These are phyloP conservation scores for Parasarocladium wereldwijsianum DNA, from an alignment of 2,329 filamentous ascomycete species.

Conservation along the genomic window DNA sequence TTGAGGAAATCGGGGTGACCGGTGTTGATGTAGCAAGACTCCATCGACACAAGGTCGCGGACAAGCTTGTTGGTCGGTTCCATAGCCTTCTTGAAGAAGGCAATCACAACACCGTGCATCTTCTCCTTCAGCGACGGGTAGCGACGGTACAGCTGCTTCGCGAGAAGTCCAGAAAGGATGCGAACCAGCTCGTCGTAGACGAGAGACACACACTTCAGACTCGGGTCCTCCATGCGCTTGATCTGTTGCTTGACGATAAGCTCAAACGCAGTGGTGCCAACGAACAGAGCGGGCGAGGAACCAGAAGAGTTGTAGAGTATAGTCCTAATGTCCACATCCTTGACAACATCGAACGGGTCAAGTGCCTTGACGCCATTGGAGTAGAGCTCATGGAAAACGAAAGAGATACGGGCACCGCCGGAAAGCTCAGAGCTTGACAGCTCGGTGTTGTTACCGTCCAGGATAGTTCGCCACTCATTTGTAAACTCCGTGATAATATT, in stretches of 20 bases:
- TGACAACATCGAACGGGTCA: conserved; percentile 93
- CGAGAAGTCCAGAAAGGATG: conserved; percentile 78
- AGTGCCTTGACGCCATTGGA: conserved; percentile 95
- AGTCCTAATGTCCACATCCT: conserved; percentile 93
- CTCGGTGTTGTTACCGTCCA: conserved; percentile 95
- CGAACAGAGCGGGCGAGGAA: conserved; percentile 89
- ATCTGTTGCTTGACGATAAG: conserved; percentile 98
- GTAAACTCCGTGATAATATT: conserved; percentile 99
- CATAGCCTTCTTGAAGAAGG: conserved; percentile 97
- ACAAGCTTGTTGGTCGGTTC: conserved; percentile 97
- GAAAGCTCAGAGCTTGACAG: conserved; percentile 89
- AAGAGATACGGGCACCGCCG: conserved; percentile 94
- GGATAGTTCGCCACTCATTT: conserved; percentile 89
- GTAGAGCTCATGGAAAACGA: conserved; percentile 98
- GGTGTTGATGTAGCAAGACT: conserved; percentile 95
- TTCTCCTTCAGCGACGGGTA: conserved; percentile 96
- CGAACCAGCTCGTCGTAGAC: conserved; percentile 96
- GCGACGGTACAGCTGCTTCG: conserved; percentile 78
- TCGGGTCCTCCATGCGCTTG: conserved; percentile 88
- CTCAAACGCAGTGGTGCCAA: conserved; percentile 96
- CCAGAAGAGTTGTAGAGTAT: conserved; percentile 99
- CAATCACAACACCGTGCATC: conserved; percentile 81
- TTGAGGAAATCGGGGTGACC: conserved; percentile 97
- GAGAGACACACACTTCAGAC: conserved; percentile 90
- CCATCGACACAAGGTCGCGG: conserved; percentile 84